Evolutionary conservation across 176 grass and related monocot species (phyloP).

Genomic region (Oryza glumipatula): DNA sequence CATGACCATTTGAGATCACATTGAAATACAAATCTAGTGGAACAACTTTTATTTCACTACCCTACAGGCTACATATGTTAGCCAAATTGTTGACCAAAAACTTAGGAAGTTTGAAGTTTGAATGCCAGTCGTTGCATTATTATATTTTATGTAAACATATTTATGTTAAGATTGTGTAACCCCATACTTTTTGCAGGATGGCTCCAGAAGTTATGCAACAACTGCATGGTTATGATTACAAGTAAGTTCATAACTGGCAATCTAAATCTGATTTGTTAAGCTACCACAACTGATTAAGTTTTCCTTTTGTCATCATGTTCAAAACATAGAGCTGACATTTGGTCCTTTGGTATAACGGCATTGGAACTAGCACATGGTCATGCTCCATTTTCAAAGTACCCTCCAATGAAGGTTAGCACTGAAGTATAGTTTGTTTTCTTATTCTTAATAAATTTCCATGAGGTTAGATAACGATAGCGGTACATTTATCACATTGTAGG

Average conservation of each 20-base stretch:
- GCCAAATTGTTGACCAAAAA: background rate
- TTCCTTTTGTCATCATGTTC: conserved; percentile 12
- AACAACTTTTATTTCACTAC: background rate
- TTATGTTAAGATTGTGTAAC: conserved; percentile 39
- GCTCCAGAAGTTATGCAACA: conserved; percentile 99
- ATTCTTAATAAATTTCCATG: conserved; percentile 17
- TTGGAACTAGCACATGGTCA: conserved; percentile 96
- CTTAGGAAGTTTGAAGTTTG: background rate
- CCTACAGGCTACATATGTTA: background rate
- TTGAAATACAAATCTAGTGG: background rate
- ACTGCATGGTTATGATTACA: conserved; percentile 98
- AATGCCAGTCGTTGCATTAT: conserved; percentile 21
- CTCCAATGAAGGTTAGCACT: conserved; percentile 80
- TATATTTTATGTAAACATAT: conserved; percentile 28
- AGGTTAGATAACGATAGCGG: conserved; percentile 23
- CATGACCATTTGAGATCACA: background rate
- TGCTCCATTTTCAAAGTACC: conserved; percentile 97
- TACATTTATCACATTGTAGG: conserved; percentile 54
- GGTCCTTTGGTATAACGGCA: conserved; percentile 98
- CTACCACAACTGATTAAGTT: conserved; percentile 28
- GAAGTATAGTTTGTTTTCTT: conserved; percentile 29
- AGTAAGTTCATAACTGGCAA: conserved; percentile 57
- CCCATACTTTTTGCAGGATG: conserved; percentile 69
- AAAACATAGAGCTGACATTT: conserved; percentile 88
- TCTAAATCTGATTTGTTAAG: conserved; percentile 36